Evolutionary conservation across 345 rosid species (phyloP).

Genomic region (Lepidium aucheri): DNA sequence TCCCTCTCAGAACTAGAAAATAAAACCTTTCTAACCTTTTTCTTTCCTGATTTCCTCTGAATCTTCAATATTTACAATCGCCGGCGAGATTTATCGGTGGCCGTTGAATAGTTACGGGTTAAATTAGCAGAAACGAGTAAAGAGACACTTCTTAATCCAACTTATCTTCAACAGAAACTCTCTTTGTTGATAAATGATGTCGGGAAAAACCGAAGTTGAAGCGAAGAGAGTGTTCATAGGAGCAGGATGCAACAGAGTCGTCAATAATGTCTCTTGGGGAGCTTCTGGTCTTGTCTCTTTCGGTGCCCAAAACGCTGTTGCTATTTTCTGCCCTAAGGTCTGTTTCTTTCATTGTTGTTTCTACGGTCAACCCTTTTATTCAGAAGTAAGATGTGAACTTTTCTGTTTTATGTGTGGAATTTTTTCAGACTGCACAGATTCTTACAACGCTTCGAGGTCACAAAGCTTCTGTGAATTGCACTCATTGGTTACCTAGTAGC

Average conservation of each 20-base stretch:
- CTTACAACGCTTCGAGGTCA: constrained; percentile 85
- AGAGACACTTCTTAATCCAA: background rate
- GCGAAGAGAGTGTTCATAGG: constrained; percentile 63
- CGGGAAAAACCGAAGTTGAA: constrained; percentile 27
- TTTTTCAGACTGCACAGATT: constrained; percentile 62
- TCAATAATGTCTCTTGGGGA: constrained; percentile 92
- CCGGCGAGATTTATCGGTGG: constrained; percentile 5
- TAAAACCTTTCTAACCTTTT: background rate
- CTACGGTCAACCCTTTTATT: background rate
- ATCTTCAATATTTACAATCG: background rate
- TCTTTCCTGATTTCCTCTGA: background rate
- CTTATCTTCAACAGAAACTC: background rate
- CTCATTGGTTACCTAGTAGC: constrained; percentile 74
- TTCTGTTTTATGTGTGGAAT: background rate
- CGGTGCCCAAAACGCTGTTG: constrained; percentile 83
- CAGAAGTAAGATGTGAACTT: background rate
- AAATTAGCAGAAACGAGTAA: background rate
- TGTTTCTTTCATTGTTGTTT: background rate
- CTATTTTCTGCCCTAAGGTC: constrained; percentile 76
- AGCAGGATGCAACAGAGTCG: constrained; percentile 88
- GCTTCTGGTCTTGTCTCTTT: constrained; percentile 67
- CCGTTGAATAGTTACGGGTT: background rate
- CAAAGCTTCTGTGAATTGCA: constrained; percentile 74
- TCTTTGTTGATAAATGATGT: background rate
- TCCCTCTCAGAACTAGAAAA: background rate